phyloP scores from a whole-genome alignment of 345 rosid genomes.

The Syzygium aromaticum region DNA sequence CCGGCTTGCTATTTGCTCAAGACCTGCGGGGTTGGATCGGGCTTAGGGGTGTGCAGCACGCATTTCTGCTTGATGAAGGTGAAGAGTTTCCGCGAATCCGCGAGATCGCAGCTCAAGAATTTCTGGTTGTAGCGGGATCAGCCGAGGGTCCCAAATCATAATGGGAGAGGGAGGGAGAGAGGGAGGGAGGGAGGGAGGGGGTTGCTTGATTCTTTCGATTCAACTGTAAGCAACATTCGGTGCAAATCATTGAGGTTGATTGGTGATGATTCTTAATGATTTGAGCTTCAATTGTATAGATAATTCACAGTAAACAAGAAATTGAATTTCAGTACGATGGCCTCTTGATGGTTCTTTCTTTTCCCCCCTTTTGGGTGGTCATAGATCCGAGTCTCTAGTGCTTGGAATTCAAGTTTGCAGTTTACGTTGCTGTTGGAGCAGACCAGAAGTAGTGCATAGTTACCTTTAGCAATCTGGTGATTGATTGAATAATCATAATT shows the following conservation, averaged over 20 bases:
- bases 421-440: neutral
- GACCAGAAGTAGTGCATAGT: too few species aligned
- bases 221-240: neutral
- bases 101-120: constrained; percentile 44
- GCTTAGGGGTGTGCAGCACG: constrained; percentile 40
- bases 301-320: neutral
- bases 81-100: constrained; percentile 42
- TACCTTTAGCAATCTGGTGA: neutral
- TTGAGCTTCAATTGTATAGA: neutral
- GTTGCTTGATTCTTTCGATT: neutral
- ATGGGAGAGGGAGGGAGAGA: neutral
- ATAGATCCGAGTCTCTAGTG: neutral
- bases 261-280: neutral
- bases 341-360: neutral
- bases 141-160: neutral
- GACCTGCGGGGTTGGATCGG: constrained; percentile 35
- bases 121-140: constrained; percentile 42
- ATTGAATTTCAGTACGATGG: neutral
- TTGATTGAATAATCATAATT: too few species aligned
- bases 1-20: constrained; percentile 74
- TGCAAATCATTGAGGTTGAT: neutral
- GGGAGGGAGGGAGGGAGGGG: too few species aligned
- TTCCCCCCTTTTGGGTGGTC: neutral
- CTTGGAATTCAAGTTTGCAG: neutral
- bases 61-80: constrained; percentile 68